A percentile compares a stretch with the other conserved stretches of the same genome.
phyloP scores from a whole-genome alignment of 1,284 basidiomycete genomes.

The Ganoderma sinense region DNA sequence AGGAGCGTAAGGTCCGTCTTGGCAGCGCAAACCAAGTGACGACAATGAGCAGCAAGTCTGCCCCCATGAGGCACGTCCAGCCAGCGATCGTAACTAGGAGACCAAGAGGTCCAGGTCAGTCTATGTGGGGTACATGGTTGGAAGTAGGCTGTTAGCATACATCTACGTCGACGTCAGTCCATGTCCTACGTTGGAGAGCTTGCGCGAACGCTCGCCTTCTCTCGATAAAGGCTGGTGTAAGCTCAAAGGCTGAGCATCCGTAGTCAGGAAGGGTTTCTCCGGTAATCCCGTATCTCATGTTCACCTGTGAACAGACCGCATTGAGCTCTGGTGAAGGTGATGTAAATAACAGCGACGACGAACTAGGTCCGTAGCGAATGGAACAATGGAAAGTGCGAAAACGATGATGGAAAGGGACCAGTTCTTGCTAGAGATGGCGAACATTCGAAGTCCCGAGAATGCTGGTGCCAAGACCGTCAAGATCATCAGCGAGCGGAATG shows the following conservation, averaged over 20 bases:
- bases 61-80: not conserved
- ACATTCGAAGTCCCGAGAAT: slow-evolving; percentile 16
- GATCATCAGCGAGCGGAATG: not conserved
- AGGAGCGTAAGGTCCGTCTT: not conserved
- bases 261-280: not conserved
- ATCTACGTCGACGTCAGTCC: not conserved
- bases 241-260: not conserved
- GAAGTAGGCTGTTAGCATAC: not conserved
- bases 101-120: not conserved
- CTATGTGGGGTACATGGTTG: not conserved
- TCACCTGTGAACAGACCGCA: not conserved
- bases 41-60: slow-evolving; percentile 1
- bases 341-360: not conserved
- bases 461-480: not conserved
- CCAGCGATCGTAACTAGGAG: not conserved
- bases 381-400: slow-evolving; percentile 4
- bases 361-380: slow-evolving; percentile 8
- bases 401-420: slow-evolving; percentile 1
- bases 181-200: not conserved
- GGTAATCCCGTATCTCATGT: not conserved
- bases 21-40: slow-evolving; percentile 1
- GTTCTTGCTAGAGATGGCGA: slow-evolving; percentile 9
- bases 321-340: not conserved
- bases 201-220: not conserved
- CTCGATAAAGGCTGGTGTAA: not conserved